Evolutionary conservation across 495 filamentous ascomycete species (phyloP).

Genomic region (Penicillium longicatenatum): DNA sequence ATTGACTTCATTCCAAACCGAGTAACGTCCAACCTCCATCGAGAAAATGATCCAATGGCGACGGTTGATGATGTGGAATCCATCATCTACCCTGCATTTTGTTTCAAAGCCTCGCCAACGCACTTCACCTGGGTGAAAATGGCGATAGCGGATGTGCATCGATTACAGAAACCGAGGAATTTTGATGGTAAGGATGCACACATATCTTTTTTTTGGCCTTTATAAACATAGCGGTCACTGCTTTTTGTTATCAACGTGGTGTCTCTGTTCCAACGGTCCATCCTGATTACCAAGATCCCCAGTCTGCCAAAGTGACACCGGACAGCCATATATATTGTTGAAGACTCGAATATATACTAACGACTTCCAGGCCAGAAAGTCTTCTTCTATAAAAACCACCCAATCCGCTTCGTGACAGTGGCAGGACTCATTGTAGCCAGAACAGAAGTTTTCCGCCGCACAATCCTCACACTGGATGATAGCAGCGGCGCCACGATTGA

Average conservation of each 20-base stretch:
- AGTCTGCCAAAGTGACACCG: neutral
- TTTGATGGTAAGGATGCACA: conserved; percentile 62
- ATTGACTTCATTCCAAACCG: neutral
- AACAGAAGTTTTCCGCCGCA: conserved; percentile 60
- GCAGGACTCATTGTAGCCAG: conserved; percentile 76
- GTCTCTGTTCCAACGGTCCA: too few species aligned
- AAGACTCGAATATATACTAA: neutral
- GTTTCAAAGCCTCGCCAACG: conserved; percentile 81
- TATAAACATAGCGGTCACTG: too few species aligned
- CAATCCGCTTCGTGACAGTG: conserved; percentile 81
- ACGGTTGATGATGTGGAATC: conserved; percentile 28
- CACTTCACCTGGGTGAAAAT: conserved; percentile 83
- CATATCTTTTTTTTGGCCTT: neutral
- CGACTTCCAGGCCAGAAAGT: conserved; percentile 62
- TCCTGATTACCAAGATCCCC: neutral
- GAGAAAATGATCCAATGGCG: conserved; percentile 43
- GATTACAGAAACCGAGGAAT: conserved; percentile 55
- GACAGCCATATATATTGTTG: neutral
- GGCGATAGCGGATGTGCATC: conserved; percentile 65
- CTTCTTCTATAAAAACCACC: conserved; percentile 85
- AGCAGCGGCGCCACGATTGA: conserved; percentile 80
- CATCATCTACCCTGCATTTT: conserved; percentile 78
- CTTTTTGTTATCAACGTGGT: too few species aligned
- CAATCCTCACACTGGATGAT: conserved; percentile 78
- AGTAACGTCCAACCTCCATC: neutral